phyloP scores from a whole-genome alignment of 257 asterid genomes.

The Asclepias syriaca region DNA sequence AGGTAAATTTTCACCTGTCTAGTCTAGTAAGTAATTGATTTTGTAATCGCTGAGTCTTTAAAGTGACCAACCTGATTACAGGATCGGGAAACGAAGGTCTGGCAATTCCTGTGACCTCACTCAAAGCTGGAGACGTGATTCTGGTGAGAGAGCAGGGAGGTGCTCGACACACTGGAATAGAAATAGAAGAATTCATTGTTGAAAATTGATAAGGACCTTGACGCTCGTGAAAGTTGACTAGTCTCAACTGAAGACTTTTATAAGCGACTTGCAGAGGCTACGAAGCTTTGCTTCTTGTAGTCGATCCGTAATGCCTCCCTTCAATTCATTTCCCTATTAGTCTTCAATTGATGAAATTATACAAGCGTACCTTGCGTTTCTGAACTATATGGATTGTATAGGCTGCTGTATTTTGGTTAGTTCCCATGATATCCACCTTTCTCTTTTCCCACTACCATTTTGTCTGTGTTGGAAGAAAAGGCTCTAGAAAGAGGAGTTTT shows the following conservation, averaged over 20 bases:
- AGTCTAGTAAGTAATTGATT: not conserved
- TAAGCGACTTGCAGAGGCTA: no score
- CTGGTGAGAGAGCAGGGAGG: conserved; percentile 69
- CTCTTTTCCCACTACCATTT: not conserved
- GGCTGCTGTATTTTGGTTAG: not conserved
- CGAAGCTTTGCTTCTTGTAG: no score
- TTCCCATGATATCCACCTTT: not conserved
- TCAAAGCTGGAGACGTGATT: conserved; percentile 64
- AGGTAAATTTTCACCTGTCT: conserved; percentile 33
- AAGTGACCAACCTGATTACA: conserved; percentile 6
- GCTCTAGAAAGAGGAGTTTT: not conserved
- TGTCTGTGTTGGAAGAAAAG: not conserved
- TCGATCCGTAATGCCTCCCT: no score
- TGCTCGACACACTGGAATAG: conserved; percentile 83
- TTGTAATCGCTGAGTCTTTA: not conserved
- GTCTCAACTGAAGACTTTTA: no score
- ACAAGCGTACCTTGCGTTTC: not conserved
- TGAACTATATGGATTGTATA: not conserved
- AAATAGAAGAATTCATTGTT: conserved; percentile 73
- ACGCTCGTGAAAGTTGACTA: not conserved
- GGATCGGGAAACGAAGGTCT: conserved; percentile 33
- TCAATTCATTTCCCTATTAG: not conserved
- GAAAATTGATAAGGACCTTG: conserved; percentile 56
- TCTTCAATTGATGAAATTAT: not conserved
- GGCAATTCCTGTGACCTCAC: conserved; percentile 64